Evolutionary conservation across 805 yeast genomes (phyloP).

Genomic region (Kodamaea sagamina): DNA sequence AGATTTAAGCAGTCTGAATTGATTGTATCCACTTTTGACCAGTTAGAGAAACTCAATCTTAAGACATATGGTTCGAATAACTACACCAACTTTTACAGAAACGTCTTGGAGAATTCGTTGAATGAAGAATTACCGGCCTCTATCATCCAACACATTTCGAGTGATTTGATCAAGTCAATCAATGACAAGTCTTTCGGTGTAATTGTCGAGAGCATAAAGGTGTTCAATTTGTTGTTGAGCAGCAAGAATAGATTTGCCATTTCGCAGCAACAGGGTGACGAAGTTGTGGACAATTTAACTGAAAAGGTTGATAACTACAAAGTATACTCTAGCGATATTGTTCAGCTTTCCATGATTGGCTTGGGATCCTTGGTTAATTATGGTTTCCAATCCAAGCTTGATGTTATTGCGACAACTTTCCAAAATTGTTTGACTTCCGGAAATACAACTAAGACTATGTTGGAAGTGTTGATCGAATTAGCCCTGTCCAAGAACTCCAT

Average conservation of each 20-base stretch:
- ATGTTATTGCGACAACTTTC: constrained; percentile 17
- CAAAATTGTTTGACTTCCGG: constrained; percentile 28
- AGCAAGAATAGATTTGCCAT: constrained; percentile 7
- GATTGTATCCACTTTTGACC: constrained; percentile 20
- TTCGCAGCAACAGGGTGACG: constrained; percentile 2
- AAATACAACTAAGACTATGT: constrained; percentile 26
- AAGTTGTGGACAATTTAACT: constrained; percentile 8
- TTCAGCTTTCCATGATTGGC: constrained; percentile 27
- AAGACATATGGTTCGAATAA: constrained; percentile 1
- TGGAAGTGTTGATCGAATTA: constrained; percentile 25
- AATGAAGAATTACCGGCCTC: constrained; percentile 18
- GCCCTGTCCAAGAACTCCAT: constrained; percentile 2
- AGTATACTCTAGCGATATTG: constrained; percentile 31
- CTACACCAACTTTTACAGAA: constrained; percentile 29
- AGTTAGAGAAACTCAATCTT: constrained; percentile 21
- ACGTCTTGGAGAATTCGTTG: constrained; percentile 22
- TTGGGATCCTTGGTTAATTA: constrained; percentile 23
- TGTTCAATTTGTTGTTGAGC: constrained; percentile 21
- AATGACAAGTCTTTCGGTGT: constrained; percentile 29
- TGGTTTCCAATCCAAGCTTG: constrained; percentile 11
- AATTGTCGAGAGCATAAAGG: constrained; percentile 30
- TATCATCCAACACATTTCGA: constrained; percentile 23
- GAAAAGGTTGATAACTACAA: constrained; percentile 22
- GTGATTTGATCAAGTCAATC: constrained; percentile 26
- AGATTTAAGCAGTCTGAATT: constrained; percentile 19